These are phyloP conservation scores for Gonapodya sp. DNA, from an alignment of 192 early-diverging fungal genomes.

Conservation along the genomic window DNA sequence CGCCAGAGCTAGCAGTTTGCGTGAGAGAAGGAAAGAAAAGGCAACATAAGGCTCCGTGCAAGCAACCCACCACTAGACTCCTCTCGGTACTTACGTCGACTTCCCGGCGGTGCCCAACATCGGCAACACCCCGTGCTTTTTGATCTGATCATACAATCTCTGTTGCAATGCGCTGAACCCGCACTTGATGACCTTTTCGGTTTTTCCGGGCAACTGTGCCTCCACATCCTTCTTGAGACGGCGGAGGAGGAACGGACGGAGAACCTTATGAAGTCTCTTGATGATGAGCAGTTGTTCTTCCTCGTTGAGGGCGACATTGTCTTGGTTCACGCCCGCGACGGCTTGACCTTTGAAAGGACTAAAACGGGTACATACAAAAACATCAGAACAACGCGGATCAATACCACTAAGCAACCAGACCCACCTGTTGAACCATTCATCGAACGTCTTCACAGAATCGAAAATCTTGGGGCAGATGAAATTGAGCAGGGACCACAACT, in stretches of 20 bases:
- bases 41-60: background rate
- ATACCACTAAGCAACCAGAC: conserved; percentile 61
- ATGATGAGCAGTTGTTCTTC: conserved; percentile 97
- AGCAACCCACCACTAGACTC: conserved; percentile 1
- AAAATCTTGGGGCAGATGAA: conserved; percentile 95
- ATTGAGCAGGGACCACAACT: conserved; percentile 93
- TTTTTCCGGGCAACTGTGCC: conserved; percentile 92
- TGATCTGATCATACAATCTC: conserved; percentile 79
- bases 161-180: conserved; percentile 79
- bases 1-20: conserved; percentile 34
- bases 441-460: conserved; percentile 92
- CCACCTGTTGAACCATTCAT: conserved; percentile 99
- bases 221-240: conserved; percentile 98
- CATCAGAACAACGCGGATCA: background rate
- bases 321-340: conserved; percentile 32
- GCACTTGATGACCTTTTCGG: conserved; percentile 88
- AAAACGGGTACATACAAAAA: background rate
- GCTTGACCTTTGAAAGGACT: background rate
- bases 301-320: conserved; percentile 89
- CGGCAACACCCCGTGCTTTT: conserved; percentile 56
- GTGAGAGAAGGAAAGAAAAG: background rate
- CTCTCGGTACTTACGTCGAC: conserved; percentile 35
- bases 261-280: conserved; percentile 89
- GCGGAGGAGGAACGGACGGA: conserved; percentile 93
- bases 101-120: conserved; percentile 44